Evolutionary conservation across 2,329 filamentous ascomycete genomes (phyloP), one percentile per base, ranked within the genome.

Genomic region (Periconia digitata): DNA sequence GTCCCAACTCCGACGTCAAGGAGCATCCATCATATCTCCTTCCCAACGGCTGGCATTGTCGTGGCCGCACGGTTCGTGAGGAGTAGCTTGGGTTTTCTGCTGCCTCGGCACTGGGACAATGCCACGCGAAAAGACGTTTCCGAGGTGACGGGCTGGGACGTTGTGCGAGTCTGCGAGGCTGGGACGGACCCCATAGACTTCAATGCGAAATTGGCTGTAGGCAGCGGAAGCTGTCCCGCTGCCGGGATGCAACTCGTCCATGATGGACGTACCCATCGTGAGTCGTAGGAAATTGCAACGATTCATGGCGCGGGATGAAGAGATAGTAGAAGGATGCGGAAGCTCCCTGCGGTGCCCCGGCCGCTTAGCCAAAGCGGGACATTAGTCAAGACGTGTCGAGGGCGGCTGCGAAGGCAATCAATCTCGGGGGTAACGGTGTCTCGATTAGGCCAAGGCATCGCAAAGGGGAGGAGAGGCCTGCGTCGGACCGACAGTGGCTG

Each of bases 241-340:
- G 37, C 40, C 53, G 49, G 50, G 39, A 29, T 27, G n/a, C n/a
- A n/a, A n/a, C n/a, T 8, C 16, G 8, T n/a, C 34, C 24, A 24
- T 8, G 22, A 38, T 21, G 29, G n/a, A 7, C 17, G 16, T 24
- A 27, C 17, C 27, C 2, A 8, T 32, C 21, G 17, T 36, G 37
- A 35, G n/a, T 43, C 40, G 27, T 13, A n/a, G 16, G 20, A 17
- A 20, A 46, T 45, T 47, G 52, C 56, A 40, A 58, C 51, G 50
- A 40, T 32, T 32, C 12, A 32, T 32, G 27, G 46, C 32, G 48
- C 51, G 46, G 48, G 40, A 54, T 43, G 53, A 50, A 49, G 55
- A 49, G 51, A 41, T 43, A 44, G 46, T 35, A 40, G 51, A 54
- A 49, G 43, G 51, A 49, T 16, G 56, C 62, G 64, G 64, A 60